Evolutionary conservation across 257 asterid species (phyloP), one percentile per base, ranked within the genome.

Genomic region (Solanum neorickii): DNA sequence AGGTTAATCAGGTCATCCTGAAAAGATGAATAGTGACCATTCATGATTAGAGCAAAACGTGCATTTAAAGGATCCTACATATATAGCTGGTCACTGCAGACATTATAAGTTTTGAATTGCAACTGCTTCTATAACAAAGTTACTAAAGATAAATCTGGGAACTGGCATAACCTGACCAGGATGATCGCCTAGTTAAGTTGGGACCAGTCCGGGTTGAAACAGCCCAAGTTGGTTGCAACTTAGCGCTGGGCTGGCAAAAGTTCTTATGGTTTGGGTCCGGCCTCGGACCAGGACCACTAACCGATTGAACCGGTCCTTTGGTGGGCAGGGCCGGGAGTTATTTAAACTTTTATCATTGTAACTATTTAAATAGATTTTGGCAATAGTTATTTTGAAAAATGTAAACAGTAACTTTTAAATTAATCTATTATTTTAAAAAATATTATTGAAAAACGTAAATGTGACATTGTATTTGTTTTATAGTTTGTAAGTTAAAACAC

Each of bases 1-100:
- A 97, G 88, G 91, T 91, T 95, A 87, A 94, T 93, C 47, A 95
- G 90, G 93, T 96, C 98, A 16, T 90, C 94, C 99, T 97, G 98
- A 87, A 70, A 88, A 86, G 33, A 65, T 56, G 18, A 83, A 31
- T 29, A 82, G 85, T 82, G 13, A n/a, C 15, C 31, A 52, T 82
- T 49, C 29, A 82, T 82, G 70, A 60, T 82, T 49, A 11, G 85
- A 49, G 68, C 85, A 49, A 49, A 52, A 49, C 31, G 9, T 41
- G 13, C 85, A 33, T 47, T 49, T 82, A 49, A 82, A 82, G 42
- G 85, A 52, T 49, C 42, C 69, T 2, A 12, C 13, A 18, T 82
- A 82, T 12, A 33, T 52, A 52, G 85, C 52, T 82, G 39, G 46
- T 82, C 69, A 49, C 2, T 82, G 85, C 29, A 49, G 8, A 29